Evolutionary conservation across 2,329 filamentous ascomycete species (phyloP).

Genomic region (Curvularia spicifera): DNA sequence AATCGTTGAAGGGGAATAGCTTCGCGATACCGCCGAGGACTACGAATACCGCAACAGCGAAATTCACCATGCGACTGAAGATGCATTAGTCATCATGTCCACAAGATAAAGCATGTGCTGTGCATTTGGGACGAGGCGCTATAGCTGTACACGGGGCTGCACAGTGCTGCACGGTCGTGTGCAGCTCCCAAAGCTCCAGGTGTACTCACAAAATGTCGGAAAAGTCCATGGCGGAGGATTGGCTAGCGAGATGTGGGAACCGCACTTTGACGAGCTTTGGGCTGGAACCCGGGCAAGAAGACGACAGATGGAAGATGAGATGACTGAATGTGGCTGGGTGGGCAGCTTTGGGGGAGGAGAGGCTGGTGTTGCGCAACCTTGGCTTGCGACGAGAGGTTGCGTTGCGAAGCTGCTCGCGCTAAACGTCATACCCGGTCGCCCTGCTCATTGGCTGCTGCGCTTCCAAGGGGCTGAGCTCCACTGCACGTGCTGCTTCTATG

Average conservation of each 20-base stretch:
- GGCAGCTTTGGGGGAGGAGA: conserved; percentile 5
- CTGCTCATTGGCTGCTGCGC: conserved; percentile 14
- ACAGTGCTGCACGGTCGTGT: conserved; percentile 17
- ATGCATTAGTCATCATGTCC: conserved; percentile 16
- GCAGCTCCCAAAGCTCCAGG: conserved; percentile 6
- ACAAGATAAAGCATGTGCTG: conserved; percentile 13
- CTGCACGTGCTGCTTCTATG: background rate
- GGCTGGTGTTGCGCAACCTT: conserved; percentile 22
- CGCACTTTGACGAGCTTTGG: conserved; percentile 38
- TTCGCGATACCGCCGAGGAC: conserved; percentile 80
- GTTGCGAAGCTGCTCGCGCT: conserved; percentile 13
- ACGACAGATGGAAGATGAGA: conserved; percentile 10
- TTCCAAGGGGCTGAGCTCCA: conserved; percentile 9
- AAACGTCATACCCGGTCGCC: conserved; percentile 18
- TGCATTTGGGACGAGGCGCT: conserved; percentile 7
- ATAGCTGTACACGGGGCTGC: conserved; percentile 28
- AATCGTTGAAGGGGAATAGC: conserved; percentile 63
- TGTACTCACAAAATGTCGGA: conserved; percentile 84
- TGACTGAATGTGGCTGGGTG: conserved; percentile 3
- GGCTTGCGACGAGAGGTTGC: conserved; percentile 18
- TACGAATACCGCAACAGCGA: conserved; percentile 86
- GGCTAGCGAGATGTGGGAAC: conserved; percentile 42
- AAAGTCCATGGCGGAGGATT: conserved; percentile 73
- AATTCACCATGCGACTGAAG: conserved; percentile 87
- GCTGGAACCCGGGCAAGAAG: background rate